Percentiles rank a stretch among this genome's conserved stretches.
Conservation (phyloP, 768 basidiomycete genomes). For the Baorangia bicolor region DNA sequence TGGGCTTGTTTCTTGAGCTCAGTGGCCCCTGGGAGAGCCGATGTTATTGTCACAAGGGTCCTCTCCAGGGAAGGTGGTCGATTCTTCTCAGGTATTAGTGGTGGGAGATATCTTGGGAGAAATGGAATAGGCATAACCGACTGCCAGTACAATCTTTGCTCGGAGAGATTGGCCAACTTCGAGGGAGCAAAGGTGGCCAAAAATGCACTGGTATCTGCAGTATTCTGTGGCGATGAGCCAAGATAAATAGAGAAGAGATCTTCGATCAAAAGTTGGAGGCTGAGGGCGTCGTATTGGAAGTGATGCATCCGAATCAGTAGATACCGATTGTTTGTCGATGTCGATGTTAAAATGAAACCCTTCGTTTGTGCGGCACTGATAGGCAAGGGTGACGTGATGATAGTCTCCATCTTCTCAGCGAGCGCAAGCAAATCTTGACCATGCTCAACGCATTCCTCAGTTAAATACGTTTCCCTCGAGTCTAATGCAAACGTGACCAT, state of each 20-base stretch:
- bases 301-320: constrained; percentile 42
- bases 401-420: constrained; percentile 20
- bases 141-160: constrained; percentile 38
- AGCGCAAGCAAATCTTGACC: constrained; percentile 6
- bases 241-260: constrained; percentile 40
- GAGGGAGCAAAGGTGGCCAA: constrained; percentile 24
- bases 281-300: constrained; percentile 53
- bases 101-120: constrained; percentile 29
- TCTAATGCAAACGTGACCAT: constrained; percentile 26
- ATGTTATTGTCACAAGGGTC: constrained; percentile 31
- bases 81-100: constrained; percentile 1
- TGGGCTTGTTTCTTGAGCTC: constrained; percentile 48
- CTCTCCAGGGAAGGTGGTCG: not conserved
- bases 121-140: constrained; percentile 30
- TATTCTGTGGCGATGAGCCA: constrained; percentile 21
- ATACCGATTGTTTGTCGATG: constrained; percentile 11
- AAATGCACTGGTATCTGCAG: constrained; percentile 31
- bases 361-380: constrained; percentile 19
- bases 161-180: constrained; percentile 14
- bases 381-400: constrained; percentile 24
- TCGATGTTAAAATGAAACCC: constrained; percentile 19
- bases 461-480: not conserved
- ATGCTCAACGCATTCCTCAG: constrained; percentile 12
- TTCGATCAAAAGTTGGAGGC: constrained; percentile 39
- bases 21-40: constrained; percentile 43